Conservation (phyloP, 768 basidiomycete genomes). For the Hebeloma cylindrosporum region DNA sequence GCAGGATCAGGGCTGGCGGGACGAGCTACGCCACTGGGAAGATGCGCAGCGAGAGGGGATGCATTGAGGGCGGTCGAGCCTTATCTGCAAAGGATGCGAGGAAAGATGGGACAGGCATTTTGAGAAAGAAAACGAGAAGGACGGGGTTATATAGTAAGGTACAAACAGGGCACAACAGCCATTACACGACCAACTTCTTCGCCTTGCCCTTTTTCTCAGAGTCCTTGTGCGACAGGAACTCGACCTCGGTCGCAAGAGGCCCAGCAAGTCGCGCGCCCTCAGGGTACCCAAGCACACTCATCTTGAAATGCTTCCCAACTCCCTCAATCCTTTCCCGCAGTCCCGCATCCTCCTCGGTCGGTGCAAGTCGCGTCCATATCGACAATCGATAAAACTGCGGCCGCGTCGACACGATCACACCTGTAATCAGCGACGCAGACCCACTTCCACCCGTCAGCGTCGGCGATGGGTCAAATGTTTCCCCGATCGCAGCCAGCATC, state of each 20-base stretch:
- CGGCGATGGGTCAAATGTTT: slow-evolving; percentile 93
- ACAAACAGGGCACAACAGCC: slow-evolving; percentile 31
- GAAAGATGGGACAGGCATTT: slow-evolving; percentile 63
- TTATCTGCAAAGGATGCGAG: slow-evolving; percentile 72
- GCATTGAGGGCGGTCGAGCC: slow-evolving; percentile 67
- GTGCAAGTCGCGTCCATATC: slow-evolving; percentile 94
- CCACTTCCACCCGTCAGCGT: slow-evolving; percentile 44
- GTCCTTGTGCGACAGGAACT: slow-evolving; percentile 93
- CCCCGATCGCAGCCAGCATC: slow-evolving; percentile 99
- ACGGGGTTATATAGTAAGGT: slow-evolving; percentile 13
- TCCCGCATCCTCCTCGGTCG: slow-evolving; percentile 50
- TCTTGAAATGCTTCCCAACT: slow-evolving; percentile 91
- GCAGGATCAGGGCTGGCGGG: slow-evolving; percentile 38
- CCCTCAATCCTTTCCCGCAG: slow-evolving; percentile 80
- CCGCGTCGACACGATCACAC: slow-evolving; percentile 92
- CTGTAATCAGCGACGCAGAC: slow-evolving; percentile 74
- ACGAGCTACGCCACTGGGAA: slow-evolving; percentile 41
- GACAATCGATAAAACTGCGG: slow-evolving; percentile 95
- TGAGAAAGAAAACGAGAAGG: slow-evolving; percentile 19
- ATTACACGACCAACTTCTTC: slow-evolving; percentile 76
- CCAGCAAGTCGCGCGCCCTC: slow-evolving; percentile 75
- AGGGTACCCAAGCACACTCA: slow-evolving; percentile 76
- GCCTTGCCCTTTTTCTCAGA: slow-evolving; percentile 92
- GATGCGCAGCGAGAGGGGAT: slow-evolving; percentile 55
- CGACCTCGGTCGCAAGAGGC: slow-evolving; percentile 92